Conservation (phyloP, 805 yeast genomes). For the Metschnikowia anglica region DNA sequence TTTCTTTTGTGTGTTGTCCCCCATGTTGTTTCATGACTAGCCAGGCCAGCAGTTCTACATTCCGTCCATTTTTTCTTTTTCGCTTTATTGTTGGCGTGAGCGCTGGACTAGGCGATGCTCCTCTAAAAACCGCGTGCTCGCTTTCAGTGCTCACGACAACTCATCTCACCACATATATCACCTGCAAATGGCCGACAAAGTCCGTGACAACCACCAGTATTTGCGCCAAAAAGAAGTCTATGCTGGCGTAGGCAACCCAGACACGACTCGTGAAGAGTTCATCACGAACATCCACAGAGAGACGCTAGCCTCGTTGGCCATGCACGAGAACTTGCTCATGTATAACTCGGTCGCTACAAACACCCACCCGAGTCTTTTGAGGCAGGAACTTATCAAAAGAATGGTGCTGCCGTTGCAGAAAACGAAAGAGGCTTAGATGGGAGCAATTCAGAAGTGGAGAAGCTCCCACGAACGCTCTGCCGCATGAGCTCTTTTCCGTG, state of each 20-base stretch:
- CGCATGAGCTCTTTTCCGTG: no score
- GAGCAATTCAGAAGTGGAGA: background rate
- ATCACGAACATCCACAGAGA: slow-evolving; percentile 64
- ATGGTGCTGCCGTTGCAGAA: slow-evolving; percentile 29
- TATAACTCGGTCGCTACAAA: slow-evolving; percentile 55
- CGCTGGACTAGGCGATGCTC: no score
- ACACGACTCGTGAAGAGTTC: slow-evolving; percentile 70
- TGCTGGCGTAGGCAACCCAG: slow-evolving; percentile 74
- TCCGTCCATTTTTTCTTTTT: no score
- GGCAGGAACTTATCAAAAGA: slow-evolving; percentile 35
- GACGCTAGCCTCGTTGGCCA: slow-evolving; percentile 59
- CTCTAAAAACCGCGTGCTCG: no score
- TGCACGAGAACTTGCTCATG: slow-evolving; percentile 54
- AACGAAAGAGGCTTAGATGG: background rate
- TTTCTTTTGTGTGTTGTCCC: no score
- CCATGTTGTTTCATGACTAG: no score
- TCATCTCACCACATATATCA: background rate
- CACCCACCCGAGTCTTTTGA: slow-evolving; percentile 32
- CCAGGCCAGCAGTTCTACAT: no score
- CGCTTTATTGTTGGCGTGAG: no score
- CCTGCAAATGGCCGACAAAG: slow-evolving; percentile 56
- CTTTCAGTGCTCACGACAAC: background rate
- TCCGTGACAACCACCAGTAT: slow-evolving; percentile 57
- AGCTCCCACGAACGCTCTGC: no score
- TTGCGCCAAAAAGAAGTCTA: slow-evolving; percentile 59